Base-by-base conservation (phyloP, 805 yeast genomes). In the Yarrowia hollandica region DNA sequence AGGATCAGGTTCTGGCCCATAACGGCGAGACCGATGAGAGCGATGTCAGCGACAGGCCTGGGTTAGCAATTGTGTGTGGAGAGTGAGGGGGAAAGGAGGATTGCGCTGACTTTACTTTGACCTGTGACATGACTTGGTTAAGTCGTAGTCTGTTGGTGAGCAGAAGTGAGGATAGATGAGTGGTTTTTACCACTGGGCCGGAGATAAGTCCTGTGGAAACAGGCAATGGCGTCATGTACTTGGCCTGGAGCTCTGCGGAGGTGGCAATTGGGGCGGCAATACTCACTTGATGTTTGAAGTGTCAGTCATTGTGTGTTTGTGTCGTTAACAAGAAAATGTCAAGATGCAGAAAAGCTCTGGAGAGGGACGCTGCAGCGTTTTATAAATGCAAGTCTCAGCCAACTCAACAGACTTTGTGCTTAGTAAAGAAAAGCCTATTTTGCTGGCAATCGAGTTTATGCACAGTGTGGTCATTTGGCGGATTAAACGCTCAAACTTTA, bases 1-100 rank as follows among this genome's bases (percentile, higher is more conserved):
- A 92, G 82, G 75, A 92, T 90, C 82, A 92, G 81, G 84, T 92
- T 92, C 82, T 75, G 74, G 78, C 99, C 99, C 99, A 92, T 92
- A 68, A 92, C 99, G 86, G 99, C 99, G 83, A 92, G 83, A 75
- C 99, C 99, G 73, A 94, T 91, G 75, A 92, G 88, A 77, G 97
- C 99, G 76, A 92, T 85, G 85, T 92, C 99, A 82, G 92, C 94
- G 74, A 35, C 44, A 52, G 58, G 55, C 55, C 55, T 48, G 55
- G 19, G 55, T 48, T 48, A 48, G 55, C 39, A 48, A 48, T 22
- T 33, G 37, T 6, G 21, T 16, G 6, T 23, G 11, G 34, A 10
- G 35, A 12, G 8, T 5, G 33, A 10, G 10, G 18, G 18, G 9
- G 33, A 41, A 6, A 5, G 19, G 18, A 11, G 33, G 28, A 10